These are phyloP conservation scores for Saccharomycopsis synnaedendra DNA, from an alignment of 805 yeast genomes.

Conservation along the genomic window DNA sequence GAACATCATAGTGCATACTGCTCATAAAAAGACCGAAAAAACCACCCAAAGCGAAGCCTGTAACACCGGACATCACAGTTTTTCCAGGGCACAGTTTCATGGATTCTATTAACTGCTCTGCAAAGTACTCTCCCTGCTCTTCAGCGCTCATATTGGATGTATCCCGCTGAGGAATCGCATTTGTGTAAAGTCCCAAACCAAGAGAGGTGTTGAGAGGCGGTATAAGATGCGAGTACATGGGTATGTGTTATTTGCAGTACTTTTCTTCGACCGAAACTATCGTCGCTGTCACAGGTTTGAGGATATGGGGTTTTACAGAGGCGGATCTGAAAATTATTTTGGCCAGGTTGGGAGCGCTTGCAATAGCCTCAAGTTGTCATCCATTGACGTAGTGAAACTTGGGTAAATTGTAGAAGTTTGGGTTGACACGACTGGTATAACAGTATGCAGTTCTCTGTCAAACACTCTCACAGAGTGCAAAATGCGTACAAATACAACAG, in stretches of 20 bases:
- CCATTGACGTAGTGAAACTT: too few species aligned
- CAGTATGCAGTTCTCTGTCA: too few species aligned
- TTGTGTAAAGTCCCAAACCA: not conserved
- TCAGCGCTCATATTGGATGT: slow-evolving; percentile 60
- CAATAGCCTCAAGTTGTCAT: too few species aligned
- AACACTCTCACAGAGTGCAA: too few species aligned
- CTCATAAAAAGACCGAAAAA: slow-evolving; percentile 95
- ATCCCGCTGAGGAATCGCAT: not conserved
- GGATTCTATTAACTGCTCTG: slow-evolving; percentile 66
- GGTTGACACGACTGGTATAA: too few species aligned
- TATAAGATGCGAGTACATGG: not conserved
- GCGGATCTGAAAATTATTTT: too few species aligned
- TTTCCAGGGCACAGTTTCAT: slow-evolving; percentile 96
- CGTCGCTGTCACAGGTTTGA: too few species aligned
- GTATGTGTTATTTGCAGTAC: not conserved
- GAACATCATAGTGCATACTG: slow-evolving; percentile 44
- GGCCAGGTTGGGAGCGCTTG: too few species aligned
- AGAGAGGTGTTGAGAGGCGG: not conserved
- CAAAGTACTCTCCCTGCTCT: slow-evolving; percentile 89
- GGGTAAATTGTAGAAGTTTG: too few species aligned
- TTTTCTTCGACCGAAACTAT: too few species aligned
- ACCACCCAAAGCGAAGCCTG: slow-evolving; percentile 93
- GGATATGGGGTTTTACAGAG: too few species aligned
- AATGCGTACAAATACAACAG: too few species aligned
- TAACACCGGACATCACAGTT: slow-evolving; percentile 80